Base-by-base conservation (phyloP, 495 filamentous ascomycete species). In the Daldinia decipiens region DNA sequence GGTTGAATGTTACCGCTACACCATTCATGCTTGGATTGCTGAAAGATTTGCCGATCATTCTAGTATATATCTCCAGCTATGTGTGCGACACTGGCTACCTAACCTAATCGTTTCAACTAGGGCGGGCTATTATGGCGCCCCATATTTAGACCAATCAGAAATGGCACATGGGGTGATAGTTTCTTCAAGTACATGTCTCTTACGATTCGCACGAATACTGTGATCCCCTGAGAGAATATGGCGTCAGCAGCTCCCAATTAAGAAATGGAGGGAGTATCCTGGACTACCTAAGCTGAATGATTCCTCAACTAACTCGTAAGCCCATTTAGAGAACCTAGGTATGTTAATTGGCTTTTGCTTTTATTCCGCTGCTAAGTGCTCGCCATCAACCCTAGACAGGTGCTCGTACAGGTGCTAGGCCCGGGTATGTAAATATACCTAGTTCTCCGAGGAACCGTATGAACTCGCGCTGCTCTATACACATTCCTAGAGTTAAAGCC, bases 1-100 rank as follows among this genome's bases (percentile, higher is more conserved):
- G 54, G 54, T 57, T 57, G 54, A 57, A 57, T 57, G 54, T 57
- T 57, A 57, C 54, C 54, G 54, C 54, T 57, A 57, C 54, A 57
- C 54, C 54, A 57, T 57, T 57, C 54, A 57, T 57, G 54, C 54
- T 57, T 36, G 4, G 7, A 36, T 36, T 36, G 34, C n/a, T 53
- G 27, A 29, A 47, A 54, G n/a, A 31, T 17, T 31, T 0, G 51
- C 29, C 29, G 0, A 13, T 6, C 6, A 47, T 24, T 21, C 5
- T 47, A 12, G 17, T 47, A 47, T 24, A 47, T 47, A 47, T 0
- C 8, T 47, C 43, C 3, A 11, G 17, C 1, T 15, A 24, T 17
- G 0, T 36, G 29, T 36, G 12, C 15, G 7, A 24, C 26, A 17
- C 5, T 26, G 13, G 26, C 31, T 12, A n/a, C n/a, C n/a, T n/a